Evolutionary conservation across 2,329 filamentous ascomycete genomes (phyloP), one percentile per base, ranked within the genome.

Genomic region (Fusarium nelsonii): DNA sequence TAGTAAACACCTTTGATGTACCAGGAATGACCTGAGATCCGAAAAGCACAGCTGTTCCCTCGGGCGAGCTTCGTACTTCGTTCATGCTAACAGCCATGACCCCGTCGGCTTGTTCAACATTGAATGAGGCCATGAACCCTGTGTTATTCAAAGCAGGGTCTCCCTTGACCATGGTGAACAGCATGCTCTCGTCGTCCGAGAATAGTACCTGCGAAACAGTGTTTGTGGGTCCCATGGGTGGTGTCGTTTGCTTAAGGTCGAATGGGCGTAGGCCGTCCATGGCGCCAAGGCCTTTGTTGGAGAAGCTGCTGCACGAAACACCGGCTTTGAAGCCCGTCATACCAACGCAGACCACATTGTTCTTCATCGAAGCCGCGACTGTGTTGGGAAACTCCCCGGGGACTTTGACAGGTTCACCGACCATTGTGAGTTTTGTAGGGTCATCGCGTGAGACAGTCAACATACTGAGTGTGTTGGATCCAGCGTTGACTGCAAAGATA

Each of bases 161-260:
- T 2, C 88, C 88, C 76, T 91, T 91, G 40, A 90, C 87, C 2
- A 85, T 88, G 0, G 85, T 81, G 51, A 85, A 82, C 1, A 91
- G 78, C 3, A 77, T 81, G 0, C 74, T 78, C 64, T 87, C 82
- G 53, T 90, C 87, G 0, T 76, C 75, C 1, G 85, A 87, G 77
- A 90, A 90, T 74, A 89, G 86, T 0, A 84, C 80, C 9, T 90
- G 87, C 0, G 88, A 89, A 4, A 90, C 81, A 0, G 85, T 89
- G 75, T 89, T 88, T 3, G 79, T 76, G 0, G 88, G 87, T 0
- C 88, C 88, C 0, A 79, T 75, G 0, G 89, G 87, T 0, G 89
- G 88, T 0, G 85, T 89, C 0, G 82, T 83, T 72, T 90, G 88
- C 2, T 78, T 76, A 2, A 90, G 71, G 14, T 84, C 79, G 60